Evolutionary conservation across 106 monocot genomes (phyloP), one percentile per base, ranked within the genome.

Genomic region (Amphibolis antarctica): DNA sequence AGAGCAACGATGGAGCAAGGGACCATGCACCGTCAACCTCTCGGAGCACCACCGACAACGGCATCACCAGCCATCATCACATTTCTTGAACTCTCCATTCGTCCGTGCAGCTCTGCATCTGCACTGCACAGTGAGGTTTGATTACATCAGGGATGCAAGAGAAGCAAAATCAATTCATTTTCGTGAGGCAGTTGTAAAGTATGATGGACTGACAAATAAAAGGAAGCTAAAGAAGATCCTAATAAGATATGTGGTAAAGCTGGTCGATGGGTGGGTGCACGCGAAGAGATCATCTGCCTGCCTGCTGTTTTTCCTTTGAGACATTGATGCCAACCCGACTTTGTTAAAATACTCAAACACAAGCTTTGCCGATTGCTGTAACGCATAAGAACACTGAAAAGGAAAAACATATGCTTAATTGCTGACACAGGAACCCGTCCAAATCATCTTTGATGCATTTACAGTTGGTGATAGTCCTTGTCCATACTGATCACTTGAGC

Each of bases 171-270:
- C 22, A n/a, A 20, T 53, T 53, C 2, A 36, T 7, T 4, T 36
- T 36, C 36, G 7, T 36, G 36, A 36, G 36, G 36, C 36, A 22
- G 53, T 53, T 53, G 53, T 53, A 53, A 53, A 53, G 24, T n/a
- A n/a, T n/a, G 53, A 24, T 21, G 23, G 53, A 24, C 53, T 53
- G 53, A 53, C 53, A 53, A 53, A 53, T 21, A 53, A 53, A 22
- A 53, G 52, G 20, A 7, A 53, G 53, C 11, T 24, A 53, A 53
- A 53, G 53, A 53, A 53, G 53, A 53, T 53, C 53, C 22, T 19
- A 53, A 24, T 9, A 53, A 53, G 53, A 53, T 53, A 53, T 24
- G 53, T 53, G 22, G 53, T 53, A 53, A 53, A 53, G 53, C 23
- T 1, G 53, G 22, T 53, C 53, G 53, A 53, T 22, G 53, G n/a